These are phyloP conservation scores for Calonectria montana DNA, from an alignment of 2,329 filamentous ascomycete genomes.

Conservation along the genomic window DNA sequence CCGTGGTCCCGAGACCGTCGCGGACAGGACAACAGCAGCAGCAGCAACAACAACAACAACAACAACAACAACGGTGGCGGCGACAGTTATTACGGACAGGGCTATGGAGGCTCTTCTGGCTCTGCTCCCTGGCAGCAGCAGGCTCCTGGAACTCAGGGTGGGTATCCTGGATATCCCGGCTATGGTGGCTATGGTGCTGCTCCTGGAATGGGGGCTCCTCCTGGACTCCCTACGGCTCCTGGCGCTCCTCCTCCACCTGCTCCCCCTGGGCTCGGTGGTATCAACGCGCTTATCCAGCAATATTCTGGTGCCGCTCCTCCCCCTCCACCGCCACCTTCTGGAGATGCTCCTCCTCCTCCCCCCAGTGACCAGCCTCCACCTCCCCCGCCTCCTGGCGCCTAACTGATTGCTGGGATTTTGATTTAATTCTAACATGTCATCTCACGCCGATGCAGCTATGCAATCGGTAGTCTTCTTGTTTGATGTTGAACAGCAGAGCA, in stretches of 20 bases:
- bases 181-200: slow-evolving; percentile 63
- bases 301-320: slow-evolving; percentile 65
- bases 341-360: slow-evolving; percentile 69
- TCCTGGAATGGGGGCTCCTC: slow-evolving; percentile 54
- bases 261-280: slow-evolving; percentile 67
- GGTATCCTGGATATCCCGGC: slow-evolving; percentile 64
- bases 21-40: slow-evolving; percentile 52
- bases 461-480: neutral
- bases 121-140: slow-evolving; percentile 69
- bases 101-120: slow-evolving; percentile 42
- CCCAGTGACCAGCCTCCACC: slow-evolving; percentile 73
- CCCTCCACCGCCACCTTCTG: slow-evolving; percentile 71
- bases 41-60: slow-evolving; percentile 43
- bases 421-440: slow-evolving; percentile 17
- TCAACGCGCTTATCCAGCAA: slow-evolving; percentile 76
- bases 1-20: slow-evolving; percentile 73
- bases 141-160: slow-evolving; percentile 62
- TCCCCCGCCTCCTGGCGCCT: slow-evolving; percentile 68
- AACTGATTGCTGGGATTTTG: slow-evolving; percentile 27
- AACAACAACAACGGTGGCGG: slow-evolving; percentile 32
- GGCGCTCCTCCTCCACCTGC: slow-evolving; percentile 65
- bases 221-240: slow-evolving; percentile 55
- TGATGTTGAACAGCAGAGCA: slow-evolving; percentile 6
- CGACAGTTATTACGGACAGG: slow-evolving; percentile 47
- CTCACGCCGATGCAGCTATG: slow-evolving; percentile 6